Percentiles rank a stretch among this genome's conserved stretches.
Evolutionary conservation across 805 yeast genomes (phyloP).

Genomic region (Candida ponderosae): DNA sequence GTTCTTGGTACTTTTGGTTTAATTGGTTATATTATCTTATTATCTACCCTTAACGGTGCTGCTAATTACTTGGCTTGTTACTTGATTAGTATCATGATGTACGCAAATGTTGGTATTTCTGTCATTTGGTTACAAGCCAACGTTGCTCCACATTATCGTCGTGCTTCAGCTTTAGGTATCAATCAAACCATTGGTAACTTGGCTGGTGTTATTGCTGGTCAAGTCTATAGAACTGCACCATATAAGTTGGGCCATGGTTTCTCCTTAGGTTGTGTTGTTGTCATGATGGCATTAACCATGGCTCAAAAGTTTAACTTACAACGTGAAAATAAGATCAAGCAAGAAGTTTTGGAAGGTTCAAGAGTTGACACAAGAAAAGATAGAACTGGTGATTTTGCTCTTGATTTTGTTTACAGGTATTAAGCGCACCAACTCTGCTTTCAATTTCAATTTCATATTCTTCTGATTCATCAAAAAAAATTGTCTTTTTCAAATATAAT

Average conservation of each 20-base stretch:
- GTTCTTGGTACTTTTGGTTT: constrained; percentile 19
- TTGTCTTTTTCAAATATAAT: no score
- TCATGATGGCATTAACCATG: constrained; percentile 12
- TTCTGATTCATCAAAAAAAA: no score
- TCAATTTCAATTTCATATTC: no score
- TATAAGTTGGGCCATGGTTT: constrained; percentile 31
- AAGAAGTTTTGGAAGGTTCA: constrained; percentile 13
- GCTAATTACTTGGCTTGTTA: constrained; percentile 29
- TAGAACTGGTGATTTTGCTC: constrained; percentile 18
- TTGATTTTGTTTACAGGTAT: constrained; percentile 16
- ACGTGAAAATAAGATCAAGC: constrained; percentile 9
- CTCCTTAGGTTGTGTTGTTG: constrained; percentile 26
- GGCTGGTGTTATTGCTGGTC: constrained; percentile 36
- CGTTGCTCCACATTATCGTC: constrained; percentile 31
- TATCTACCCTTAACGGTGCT: constrained; percentile 20
- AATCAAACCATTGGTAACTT: constrained; percentile 37
- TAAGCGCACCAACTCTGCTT: no score
- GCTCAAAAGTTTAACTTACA: constrained; percentile 12
- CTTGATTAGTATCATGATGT: constrained; percentile 26
- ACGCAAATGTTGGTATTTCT: constrained; percentile 30
- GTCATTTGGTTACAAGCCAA: constrained; percentile 34
- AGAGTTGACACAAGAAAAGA: constrained; percentile 10
- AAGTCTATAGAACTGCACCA: constrained; percentile 31
- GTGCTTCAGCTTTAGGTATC: constrained; percentile 32
- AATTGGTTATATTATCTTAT: constrained; percentile 24